A percentile compares a stretch with the other conserved stretches of the same genome.
phyloP scores from a whole-genome alignment of 768 basidiomycete genomes.

The Epithele typhae region DNA sequence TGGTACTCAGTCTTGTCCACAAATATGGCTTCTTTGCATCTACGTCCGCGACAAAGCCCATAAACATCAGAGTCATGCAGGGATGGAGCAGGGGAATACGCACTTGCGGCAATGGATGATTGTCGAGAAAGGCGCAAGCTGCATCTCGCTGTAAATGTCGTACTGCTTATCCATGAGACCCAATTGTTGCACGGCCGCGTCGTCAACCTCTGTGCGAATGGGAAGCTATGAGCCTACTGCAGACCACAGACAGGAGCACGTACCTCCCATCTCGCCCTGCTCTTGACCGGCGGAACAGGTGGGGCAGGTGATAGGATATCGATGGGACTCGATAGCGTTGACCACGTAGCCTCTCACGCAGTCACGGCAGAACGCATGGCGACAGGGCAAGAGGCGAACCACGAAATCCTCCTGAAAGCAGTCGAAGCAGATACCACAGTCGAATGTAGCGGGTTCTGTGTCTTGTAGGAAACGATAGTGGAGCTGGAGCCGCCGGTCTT shows the following conservation, averaged over 20 bases:
- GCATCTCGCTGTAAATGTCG: slow-evolving; percentile 40
- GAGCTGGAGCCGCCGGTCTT: slow-evolving; percentile 32
- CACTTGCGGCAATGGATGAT: slow-evolving; percentile 49
- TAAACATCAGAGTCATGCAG: neutral
- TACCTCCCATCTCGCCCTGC: too few species aligned
- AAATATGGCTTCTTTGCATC: slow-evolving; percentile 46
- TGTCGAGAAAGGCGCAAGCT: slow-evolving; percentile 39
- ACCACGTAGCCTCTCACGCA: slow-evolving; percentile 43
- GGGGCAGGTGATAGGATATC: slow-evolving; percentile 61
- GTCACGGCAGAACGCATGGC: slow-evolving; percentile 49
- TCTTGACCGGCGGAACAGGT: slow-evolving; percentile 37
- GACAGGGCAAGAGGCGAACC: slow-evolving; percentile 40
- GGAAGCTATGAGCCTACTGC: too few species aligned
- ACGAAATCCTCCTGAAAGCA: slow-evolving; percentile 37
- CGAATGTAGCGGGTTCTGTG: slow-evolving; percentile 33
- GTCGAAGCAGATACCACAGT: slow-evolving; percentile 58
- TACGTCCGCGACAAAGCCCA: too few species aligned
- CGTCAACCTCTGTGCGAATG: slow-evolving; percentile 34
- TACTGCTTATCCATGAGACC: slow-evolving; percentile 42
- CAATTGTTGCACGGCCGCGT: slow-evolving; percentile 36
- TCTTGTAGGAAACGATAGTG: slow-evolving; percentile 30
- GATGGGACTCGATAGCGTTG: slow-evolving; percentile 45
- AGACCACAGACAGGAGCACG: too few species aligned
- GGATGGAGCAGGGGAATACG: slow-evolving; percentile 9
- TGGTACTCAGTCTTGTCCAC: slow-evolving; percentile 48